Base-by-base conservation (phyloP, 2,329 filamentous ascomycete species). In the Dryadomyces quercus-mongolicae region DNA sequence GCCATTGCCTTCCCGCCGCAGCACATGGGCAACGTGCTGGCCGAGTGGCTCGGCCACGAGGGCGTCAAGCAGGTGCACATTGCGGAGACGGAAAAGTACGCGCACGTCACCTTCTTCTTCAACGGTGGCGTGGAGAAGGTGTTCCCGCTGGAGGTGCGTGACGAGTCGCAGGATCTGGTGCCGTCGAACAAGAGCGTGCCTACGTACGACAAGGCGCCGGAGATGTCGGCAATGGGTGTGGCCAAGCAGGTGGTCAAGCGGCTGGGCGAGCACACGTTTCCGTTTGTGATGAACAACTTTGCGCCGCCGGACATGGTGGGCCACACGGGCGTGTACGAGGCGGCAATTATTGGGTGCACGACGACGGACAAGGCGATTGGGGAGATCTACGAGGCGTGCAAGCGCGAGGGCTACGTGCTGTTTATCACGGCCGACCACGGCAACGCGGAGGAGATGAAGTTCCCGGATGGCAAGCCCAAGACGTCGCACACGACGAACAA, bases 241-340 rank as follows among this genome's bases (percentile, higher is more conserved):
- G 93, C 88, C 51, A 80, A 94, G 65, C 92, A 95, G 75, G 86
- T 95, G 56, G 81, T 76, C 69, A 93, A 96, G 77, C 84, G 91
- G 56, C 85, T 98, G 61, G 80, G 71, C 25, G 88, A 94, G 70
- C 82, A 85, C 66, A 83, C 87, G 67, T 96, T 91, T 73, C 90
- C 93, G 66, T 97, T 98, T 67, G 78, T 98, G 70, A 98, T 98
- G 93, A 96, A 97, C 84, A 98, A 98, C 82, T 97, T 98, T 72
- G 93, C 93, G 45, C 93, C 93, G 45, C 93, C 93, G 18, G 93
- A 98, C 74, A 98, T 98, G 93, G 93, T 98, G 60, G 93, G 93
- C 62, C 93, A 98, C 76, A 98, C 93, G 12, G 93, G 93, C 67
- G 90, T 95, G 57, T 97, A 97, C 73, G 85, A 97, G 64, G 92